Conservation (phyloP, 441 rosid species). For the Lepidium campestre region DNA sequence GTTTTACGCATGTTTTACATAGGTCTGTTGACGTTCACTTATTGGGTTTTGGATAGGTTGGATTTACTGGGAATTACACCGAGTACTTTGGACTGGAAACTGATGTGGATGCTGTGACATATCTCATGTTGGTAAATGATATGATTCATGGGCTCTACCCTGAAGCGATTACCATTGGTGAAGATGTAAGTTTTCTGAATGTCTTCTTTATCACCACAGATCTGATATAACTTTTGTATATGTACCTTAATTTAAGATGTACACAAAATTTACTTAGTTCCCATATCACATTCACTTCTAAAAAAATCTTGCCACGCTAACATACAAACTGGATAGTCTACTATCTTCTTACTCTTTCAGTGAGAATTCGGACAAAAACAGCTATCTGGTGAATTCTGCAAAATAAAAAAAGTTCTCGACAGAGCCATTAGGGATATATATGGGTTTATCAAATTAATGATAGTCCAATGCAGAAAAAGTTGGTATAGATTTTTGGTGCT, state of each 20-base stretch:
- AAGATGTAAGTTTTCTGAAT: slow-evolving; percentile 70
- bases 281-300: not conserved
- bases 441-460: not conserved
- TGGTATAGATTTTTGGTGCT: not conserved
- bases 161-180: slow-evolving; percentile 83
- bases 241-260: not conserved
- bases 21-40: not conserved
- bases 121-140: slow-evolving; percentile 93
- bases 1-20: not conserved
- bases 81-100: slow-evolving; percentile 93
- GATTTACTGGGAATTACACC: slow-evolving; percentile 85
- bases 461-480: not conserved
- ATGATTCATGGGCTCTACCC: slow-evolving; percentile 95
- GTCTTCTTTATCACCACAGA: not conserved
- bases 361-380: not conserved
- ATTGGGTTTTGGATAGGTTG: slow-evolving; percentile 41
- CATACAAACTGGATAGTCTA: not conserved
- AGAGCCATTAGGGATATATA: not conserved
- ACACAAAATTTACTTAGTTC: not conserved
- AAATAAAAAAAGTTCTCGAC: not conserved
- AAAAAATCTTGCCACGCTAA: not conserved
- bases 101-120: slow-evolving; percentile 87
- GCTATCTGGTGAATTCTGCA: not conserved
- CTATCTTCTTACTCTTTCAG: not conserved
- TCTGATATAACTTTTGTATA: not conserved